Evolutionary conservation across 352 stramenopile species (phyloP).

Genomic region (Peronospora tabacina): DNA sequence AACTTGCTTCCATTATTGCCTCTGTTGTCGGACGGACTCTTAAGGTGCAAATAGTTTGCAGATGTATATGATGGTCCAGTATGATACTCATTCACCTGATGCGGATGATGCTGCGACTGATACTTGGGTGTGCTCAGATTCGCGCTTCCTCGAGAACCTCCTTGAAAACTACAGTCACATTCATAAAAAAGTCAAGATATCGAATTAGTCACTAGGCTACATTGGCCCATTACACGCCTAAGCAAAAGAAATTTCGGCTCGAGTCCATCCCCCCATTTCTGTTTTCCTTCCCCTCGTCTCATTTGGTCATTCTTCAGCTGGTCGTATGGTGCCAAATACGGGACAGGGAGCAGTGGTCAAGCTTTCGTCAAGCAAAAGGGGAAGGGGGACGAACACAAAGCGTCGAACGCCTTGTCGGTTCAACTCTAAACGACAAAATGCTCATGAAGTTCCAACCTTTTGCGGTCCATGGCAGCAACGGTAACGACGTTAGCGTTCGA

Average conservation of each 20-base stretch:
- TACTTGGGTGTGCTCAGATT: slow-evolving; percentile 22
- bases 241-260: slow-evolving; percentile 16
- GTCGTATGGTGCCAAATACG: slow-evolving; percentile 16
- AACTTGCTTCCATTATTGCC: slow-evolving; percentile 23
- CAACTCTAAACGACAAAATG: slow-evolving; percentile 23
- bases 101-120: slow-evolving; percentile 29
- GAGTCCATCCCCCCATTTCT: slow-evolving; percentile 24
- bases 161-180: slow-evolving; percentile 29
- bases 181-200: slow-evolving; percentile 8
- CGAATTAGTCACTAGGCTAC: slow-evolving; percentile 11
- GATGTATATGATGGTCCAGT: slow-evolving; percentile 16
- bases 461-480: slow-evolving; percentile 22
- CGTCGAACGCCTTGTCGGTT: slow-evolving; percentile 16
- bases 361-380: slow-evolving; percentile 4
- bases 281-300: slow-evolving; percentile 15
- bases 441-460: slow-evolving; percentile 25
- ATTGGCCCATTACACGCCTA: slow-evolving; percentile 6
- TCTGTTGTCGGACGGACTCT: slow-evolving; percentile 17
- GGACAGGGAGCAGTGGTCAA: slow-evolving; percentile 15
- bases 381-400: slow-evolving; percentile 14
- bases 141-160: slow-evolving; percentile 11
- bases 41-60: slow-evolving; percentile 27
- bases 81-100: slow-evolving; percentile 35
- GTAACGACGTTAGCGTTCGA: slow-evolving; percentile 20
- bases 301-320: slow-evolving; percentile 14